These are phyloP conservation scores for Juglanconis oblonga DNA, from an alignment of 2,329 filamentous ascomycete species.

Conservation along the genomic window DNA sequence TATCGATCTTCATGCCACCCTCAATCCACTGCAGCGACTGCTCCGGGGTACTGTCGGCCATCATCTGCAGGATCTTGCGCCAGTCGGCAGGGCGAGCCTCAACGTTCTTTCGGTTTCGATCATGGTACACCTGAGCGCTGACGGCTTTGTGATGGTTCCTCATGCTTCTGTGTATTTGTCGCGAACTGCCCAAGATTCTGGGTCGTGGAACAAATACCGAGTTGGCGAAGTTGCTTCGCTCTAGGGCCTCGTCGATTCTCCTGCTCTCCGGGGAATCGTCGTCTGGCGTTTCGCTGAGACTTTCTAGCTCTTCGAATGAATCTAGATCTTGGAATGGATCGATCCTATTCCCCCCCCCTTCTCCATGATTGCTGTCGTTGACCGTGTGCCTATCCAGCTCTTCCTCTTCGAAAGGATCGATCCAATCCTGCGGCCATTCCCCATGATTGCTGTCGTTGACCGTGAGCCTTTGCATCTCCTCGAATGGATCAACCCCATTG, in stretches of 20 bases:
- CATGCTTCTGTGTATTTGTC: slow-evolving; percentile 22
- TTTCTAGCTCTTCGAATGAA: background rate
- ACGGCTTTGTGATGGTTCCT: slow-evolving; percentile 24
- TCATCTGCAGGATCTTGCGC: slow-evolving; percentile 35
- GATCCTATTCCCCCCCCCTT: no score
- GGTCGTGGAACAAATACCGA: slow-evolving; percentile 29
- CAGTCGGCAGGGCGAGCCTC: slow-evolving; percentile 30
- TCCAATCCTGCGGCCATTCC: no score
- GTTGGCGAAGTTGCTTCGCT: slow-evolving; percentile 12
- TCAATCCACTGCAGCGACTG: slow-evolving; percentile 10
- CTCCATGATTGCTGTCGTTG: background rate
- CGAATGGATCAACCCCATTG: no score
- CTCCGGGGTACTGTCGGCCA: slow-evolving; percentile 34
- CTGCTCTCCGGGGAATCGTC: background rate
- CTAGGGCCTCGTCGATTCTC: background rate
- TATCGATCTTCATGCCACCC: slow-evolving; percentile 25
- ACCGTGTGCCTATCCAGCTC: background rate
- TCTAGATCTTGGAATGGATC: no score
- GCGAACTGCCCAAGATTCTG: slow-evolving; percentile 16
- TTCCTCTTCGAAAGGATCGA: background rate
- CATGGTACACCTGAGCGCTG: slow-evolving; percentile 35
- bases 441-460: no score
- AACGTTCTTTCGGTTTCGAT: slow-evolving; percentile 27
- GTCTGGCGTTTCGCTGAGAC: background rate
- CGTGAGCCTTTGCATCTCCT: no score